These are phyloP conservation scores for Hanseniaspora pseudoguilliermondii DNA, from an alignment of 805 yeast genomes.

Conservation along the genomic window DNA sequence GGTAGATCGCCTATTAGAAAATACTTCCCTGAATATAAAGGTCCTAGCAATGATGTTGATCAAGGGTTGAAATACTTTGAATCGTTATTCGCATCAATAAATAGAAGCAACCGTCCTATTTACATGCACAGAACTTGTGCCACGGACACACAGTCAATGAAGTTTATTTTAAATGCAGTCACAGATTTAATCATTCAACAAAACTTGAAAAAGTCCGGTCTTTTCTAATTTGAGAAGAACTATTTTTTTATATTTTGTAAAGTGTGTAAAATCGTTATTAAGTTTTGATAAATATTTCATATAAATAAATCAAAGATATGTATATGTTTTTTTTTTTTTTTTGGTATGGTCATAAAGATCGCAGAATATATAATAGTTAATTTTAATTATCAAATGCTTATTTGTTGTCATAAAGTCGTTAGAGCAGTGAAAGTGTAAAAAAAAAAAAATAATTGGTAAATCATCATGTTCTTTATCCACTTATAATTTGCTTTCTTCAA, in stretches of 20 bases:
- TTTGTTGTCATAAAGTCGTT: neutral
- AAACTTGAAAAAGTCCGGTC: conserved; percentile 65
- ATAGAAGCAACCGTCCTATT: conserved; percentile 54
- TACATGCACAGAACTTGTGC: conserved; percentile 93
- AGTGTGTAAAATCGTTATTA: neutral
- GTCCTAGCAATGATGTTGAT: conserved; percentile 48
- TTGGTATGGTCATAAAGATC: neutral
- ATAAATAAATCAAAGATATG: neutral
- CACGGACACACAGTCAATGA: conserved; percentile 80
- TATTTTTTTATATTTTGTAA: neutral
- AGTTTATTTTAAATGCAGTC: conserved; percentile 79
- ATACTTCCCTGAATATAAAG: conserved; percentile 69
- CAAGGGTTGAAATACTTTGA: conserved; percentile 65
- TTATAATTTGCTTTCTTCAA: conserved; percentile 36
- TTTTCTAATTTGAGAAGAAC: conserved; percentile 31
- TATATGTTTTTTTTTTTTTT: neutral
- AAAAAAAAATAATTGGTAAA: too few species aligned
- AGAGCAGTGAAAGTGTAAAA: neutral
- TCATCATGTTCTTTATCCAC: neutral
- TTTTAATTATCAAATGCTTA: neutral
- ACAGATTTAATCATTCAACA: conserved; percentile 83
- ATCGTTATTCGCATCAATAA: conserved; percentile 47
- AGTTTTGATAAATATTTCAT: neutral
- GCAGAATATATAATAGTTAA: neutral
- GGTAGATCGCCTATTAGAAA: conserved; percentile 49